These are phyloP conservation scores for Aspergillus incahuasiensis DNA, from an alignment of 495 filamentous ascomycete genomes.

Conservation along the genomic window DNA sequence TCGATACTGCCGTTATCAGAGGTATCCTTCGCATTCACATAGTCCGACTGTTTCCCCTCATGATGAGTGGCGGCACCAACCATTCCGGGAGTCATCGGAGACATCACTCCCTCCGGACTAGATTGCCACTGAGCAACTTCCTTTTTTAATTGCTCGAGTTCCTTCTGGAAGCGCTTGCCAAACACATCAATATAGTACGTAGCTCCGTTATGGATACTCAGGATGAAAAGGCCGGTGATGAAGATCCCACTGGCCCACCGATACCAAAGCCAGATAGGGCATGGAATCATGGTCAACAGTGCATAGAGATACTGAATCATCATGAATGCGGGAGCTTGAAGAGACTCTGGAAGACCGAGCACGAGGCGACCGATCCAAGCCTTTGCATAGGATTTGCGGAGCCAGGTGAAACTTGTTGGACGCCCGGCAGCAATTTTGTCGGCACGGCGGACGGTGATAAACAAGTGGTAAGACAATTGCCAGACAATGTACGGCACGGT, in stretches of 20 bases:
- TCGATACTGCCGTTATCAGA: conserved; percentile 37
- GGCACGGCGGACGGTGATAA: conserved; percentile 86
- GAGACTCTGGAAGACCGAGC: conserved; percentile 61
- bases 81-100: conserved; percentile 27
- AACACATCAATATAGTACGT: conserved; percentile 98
- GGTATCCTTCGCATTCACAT: conserved; percentile 5
- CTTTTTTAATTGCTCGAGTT: conserved; percentile 81
- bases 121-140: conserved; percentile 89
- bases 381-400: conserved; percentile 82
- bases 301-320: conserved; percentile 90
- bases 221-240: conserved; percentile 72
- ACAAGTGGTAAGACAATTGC: conserved; percentile 86
- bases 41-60: conserved; percentile 12
- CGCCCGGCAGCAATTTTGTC: conserved; percentile 95
- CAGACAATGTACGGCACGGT: conserved; percentile 87
- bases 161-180: conserved; percentile 92
- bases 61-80: conserved; percentile 16
- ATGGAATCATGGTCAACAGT: conserved; percentile 86
- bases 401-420: conserved; percentile 96
- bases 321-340: conserved; percentile 95
- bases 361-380: conserved; percentile 84
- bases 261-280: conserved; percentile 92
- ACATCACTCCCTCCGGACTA: conserved; percentile 35
- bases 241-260: conserved; percentile 73
- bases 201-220: conserved; percentile 92